Percentiles rank a stretch among this genome's conserved stretches.
Evolutionary conservation across 441 rosid species (phyloP).

Genomic region (Populus hybrid): DNA sequence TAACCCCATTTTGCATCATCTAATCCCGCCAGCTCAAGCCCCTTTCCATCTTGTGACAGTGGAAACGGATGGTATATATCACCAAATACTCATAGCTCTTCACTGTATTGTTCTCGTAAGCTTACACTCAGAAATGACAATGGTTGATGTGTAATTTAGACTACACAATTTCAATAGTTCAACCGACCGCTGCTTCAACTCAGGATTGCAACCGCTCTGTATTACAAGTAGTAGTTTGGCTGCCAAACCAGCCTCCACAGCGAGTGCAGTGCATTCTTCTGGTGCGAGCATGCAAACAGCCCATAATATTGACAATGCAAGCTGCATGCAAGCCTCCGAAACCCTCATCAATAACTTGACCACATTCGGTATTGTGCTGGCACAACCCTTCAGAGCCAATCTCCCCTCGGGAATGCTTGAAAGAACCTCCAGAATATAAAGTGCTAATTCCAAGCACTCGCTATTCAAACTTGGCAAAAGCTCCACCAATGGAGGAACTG

Average conservation of each 20-base stretch:
- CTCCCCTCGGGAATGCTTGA: constrained; percentile 57
- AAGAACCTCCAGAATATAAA: constrained; percentile 52
- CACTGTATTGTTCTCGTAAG: constrained; percentile 83
- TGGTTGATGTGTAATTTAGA: constrained; percentile 63
- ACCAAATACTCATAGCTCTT: constrained; percentile 16
- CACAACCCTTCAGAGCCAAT: constrained; percentile 64
- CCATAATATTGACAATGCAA: constrained; percentile 64
- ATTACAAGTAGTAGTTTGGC: constrained; percentile 81
- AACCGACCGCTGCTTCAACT: constrained; percentile 67
- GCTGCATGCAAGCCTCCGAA: constrained; percentile 68
- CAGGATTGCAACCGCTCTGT: constrained; percentile 75
- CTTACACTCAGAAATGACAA: constrained; percentile 85
- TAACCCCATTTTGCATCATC: constrained; percentile 2
- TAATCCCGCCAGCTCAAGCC: constrained; percentile 5
- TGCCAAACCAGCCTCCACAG: constrained; percentile 79
- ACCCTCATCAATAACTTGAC: constrained; percentile 71
- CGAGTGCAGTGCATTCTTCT: constrained; percentile 59
- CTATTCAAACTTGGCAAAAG: constrained; percentile 53
- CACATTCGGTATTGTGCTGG: constrained; percentile 51
- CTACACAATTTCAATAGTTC: constrained; percentile 84
- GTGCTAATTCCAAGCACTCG: constrained; percentile 67
- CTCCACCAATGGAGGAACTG: constrained; percentile 64
- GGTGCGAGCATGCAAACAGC: constrained; percentile 73
- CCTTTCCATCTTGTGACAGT: constrained; percentile 7
- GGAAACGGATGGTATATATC: constrained; percentile 12